Evolutionary conservation across 305 asterid species (phyloP).

Genomic region (Solanum hybrid): DNA sequence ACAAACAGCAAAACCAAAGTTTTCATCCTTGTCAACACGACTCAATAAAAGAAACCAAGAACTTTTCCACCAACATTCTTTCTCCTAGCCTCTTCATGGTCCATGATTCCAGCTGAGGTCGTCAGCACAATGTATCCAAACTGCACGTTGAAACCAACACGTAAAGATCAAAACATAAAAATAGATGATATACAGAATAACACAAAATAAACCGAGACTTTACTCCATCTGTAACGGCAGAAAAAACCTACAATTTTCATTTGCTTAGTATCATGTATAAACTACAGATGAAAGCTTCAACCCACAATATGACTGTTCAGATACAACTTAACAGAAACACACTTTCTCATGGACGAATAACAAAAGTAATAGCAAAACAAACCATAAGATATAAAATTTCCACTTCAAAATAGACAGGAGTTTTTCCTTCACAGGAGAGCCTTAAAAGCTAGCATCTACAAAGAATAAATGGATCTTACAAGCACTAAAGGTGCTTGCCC

Average conservation of each 20-base stretch:
- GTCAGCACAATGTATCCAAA: constrained; percentile 7
- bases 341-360: not conserved
- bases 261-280: not conserved
- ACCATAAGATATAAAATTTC: too few relatives aligned
- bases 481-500: not conserved
- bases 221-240: too few relatives aligned
- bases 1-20: not conserved
- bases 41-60: not conserved
- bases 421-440: not conserved
- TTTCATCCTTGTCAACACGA: not conserved
- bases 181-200: too few relatives aligned
- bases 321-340: not conserved
- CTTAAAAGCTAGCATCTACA: not conserved
- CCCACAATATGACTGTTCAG: not conserved
- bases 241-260: too few relatives aligned
- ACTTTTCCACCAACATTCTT: constrained; percentile 10
- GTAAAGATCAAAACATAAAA: too few relatives aligned
- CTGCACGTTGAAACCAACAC: not conserved
- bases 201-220: too few relatives aligned
- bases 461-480: not conserved
- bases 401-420: too few relatives aligned
- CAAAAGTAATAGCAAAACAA: too few relatives aligned
- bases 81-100: constrained; percentile 5
- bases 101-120: constrained; percentile 10
- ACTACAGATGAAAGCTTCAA: not conserved